A percentile compares a stretch with the other conserved stretches of the same genome.
phyloP scores from a whole-genome alignment of 768 basidiomycete genomes.

The Zangia roseola region DNA sequence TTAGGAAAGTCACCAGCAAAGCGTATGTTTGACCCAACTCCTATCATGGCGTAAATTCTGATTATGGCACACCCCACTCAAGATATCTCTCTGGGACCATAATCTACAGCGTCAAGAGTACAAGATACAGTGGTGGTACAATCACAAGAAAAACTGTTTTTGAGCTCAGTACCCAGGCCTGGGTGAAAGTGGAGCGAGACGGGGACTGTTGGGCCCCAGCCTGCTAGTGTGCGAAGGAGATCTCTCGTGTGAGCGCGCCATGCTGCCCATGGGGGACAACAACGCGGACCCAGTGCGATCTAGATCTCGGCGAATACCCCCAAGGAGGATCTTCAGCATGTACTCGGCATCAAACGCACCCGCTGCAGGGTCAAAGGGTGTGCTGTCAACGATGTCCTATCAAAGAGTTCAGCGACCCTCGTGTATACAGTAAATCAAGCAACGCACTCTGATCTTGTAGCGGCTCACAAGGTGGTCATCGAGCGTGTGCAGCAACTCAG shows the following conservation, averaged over 20 bases:
- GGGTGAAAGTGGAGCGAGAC: constrained; percentile 10
- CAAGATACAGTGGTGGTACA: too few relatives aligned
- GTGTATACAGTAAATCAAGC: background rate
- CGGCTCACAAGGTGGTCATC: constrained; percentile 37
- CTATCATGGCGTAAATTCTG: too few relatives aligned
- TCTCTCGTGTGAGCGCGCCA: constrained; percentile 4
- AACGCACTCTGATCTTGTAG: constrained; percentile 32
- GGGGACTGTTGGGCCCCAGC: constrained; percentile 12
- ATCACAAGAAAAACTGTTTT: background rate
- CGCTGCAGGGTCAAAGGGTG: constrained; percentile 33
- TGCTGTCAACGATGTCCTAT: constrained; percentile 50
- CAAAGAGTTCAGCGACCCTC: background rate
- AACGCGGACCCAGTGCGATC: constrained; percentile 14
- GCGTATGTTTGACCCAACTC: too few relatives aligned
- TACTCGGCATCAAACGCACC: constrained; percentile 35
- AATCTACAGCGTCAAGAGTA: too few relatives aligned
- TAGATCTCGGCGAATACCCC: constrained; percentile 20
- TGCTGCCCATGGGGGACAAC: constrained; percentile 2
- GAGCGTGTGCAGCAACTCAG: constrained; percentile 39
- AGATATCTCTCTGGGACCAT: too few relatives aligned
- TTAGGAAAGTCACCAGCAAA: too few relatives aligned
- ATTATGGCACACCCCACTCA: too few relatives aligned
- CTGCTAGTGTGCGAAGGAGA: constrained; percentile 12
- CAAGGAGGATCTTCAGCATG: constrained; percentile 35
- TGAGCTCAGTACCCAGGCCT: constrained; percentile 11